Conservation (phyloP, 2,329 filamentous ascomycete species). For the Ophiostoma piceae region DNA sequence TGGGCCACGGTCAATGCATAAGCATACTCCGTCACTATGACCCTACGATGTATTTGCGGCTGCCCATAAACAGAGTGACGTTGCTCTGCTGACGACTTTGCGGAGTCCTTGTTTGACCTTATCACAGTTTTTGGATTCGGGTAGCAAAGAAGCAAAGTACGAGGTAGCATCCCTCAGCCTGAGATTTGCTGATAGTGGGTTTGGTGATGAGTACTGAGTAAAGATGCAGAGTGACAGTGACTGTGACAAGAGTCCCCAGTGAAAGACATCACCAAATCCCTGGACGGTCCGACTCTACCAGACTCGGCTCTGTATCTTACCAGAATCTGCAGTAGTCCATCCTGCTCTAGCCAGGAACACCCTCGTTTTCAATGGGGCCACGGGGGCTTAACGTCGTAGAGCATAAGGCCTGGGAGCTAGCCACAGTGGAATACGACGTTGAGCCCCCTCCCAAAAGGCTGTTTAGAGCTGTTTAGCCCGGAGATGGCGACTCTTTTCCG, state of each 20-base stretch:
- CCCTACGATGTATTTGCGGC: too few species aligned
- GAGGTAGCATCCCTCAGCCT: not conserved
- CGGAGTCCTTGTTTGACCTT: not conserved
- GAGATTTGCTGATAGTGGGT: not conserved
- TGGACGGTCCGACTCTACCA: not conserved
- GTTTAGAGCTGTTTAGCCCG: not conserved
- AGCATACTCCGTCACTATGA: not conserved
- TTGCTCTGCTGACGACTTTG: constrained; percentile 1
- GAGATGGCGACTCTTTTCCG: constrained; percentile 4
- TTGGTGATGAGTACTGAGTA: not conserved
- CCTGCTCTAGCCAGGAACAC: not conserved
- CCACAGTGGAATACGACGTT: not conserved
- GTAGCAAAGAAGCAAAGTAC: too few species aligned
- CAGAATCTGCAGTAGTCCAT: not conserved
- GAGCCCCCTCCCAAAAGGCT: not conserved
- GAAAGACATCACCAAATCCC: not conserved
- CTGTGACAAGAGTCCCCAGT: not conserved
- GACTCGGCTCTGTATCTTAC: not conserved
- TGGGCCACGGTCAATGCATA: not conserved
- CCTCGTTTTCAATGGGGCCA: not conserved
- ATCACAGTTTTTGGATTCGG: too few species aligned
- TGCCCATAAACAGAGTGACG: not conserved
- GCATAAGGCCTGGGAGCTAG: not conserved
- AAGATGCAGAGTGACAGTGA: not conserved
- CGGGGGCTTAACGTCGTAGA: not conserved